Conservation (phyloP, 2,329 filamentous ascomycete species). For the Fusarium oxysporum region DNA sequence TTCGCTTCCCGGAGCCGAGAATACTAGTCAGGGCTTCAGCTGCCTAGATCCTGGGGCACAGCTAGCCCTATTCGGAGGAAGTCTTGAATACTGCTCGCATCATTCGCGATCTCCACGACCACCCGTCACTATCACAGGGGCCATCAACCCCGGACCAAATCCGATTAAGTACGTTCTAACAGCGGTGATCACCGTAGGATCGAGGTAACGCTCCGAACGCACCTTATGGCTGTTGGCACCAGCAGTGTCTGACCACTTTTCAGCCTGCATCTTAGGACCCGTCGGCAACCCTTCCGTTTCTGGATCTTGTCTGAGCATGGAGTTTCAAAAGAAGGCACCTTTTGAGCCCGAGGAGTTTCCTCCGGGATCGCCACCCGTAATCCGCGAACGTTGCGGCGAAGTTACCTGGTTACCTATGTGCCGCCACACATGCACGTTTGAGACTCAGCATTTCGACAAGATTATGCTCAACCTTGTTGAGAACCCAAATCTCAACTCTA, state of each 20-base stretch:
- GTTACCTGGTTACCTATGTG: slow-evolving; percentile 65
- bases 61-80: slow-evolving; percentile 8
- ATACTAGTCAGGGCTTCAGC: slow-evolving; percentile 12
- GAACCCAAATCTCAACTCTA: slow-evolving; percentile 84
- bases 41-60: slow-evolving; percentile 2
- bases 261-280: slow-evolving; percentile 4
- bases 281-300: slow-evolving; percentile 4
- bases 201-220: background rate
- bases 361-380: slow-evolving; percentile 41
- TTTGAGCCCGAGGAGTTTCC: slow-evolving; percentile 49
- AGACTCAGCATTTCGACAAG: slow-evolving; percentile 69
- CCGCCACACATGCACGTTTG: slow-evolving; percentile 70
- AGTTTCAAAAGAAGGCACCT: slow-evolving; percentile 34
- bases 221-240: background rate
- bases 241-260: slow-evolving; percentile 16
- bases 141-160: background rate
- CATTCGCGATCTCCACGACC: background rate
- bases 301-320: slow-evolving; percentile 27
- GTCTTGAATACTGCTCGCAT: background rate
- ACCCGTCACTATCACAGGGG: background rate
- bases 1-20: slow-evolving; percentile 10
- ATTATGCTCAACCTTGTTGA: slow-evolving; percentile 80
- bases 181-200: background rate
- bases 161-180: background rate
- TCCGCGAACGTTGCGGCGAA: slow-evolving; percentile 42